Evolutionary conservation across 2,329 filamentous ascomycete species (phyloP), one percentile per base, ranked within the genome.

Genomic region (Clonostachys chloroleuca): DNA sequence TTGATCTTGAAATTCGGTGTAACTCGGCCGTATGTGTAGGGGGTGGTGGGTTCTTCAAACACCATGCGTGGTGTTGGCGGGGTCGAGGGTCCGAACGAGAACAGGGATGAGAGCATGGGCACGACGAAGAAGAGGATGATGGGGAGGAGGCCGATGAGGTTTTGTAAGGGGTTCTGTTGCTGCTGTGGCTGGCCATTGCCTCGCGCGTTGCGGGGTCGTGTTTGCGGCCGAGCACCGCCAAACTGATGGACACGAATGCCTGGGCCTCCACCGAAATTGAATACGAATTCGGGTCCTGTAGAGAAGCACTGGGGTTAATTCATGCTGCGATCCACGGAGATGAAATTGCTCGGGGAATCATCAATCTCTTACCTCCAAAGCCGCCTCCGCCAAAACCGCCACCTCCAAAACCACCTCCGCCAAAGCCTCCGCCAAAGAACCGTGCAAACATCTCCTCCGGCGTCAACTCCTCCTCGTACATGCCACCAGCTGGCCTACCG

Each of bases 391-490:
- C 24, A 30, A 45, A 40, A 41, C 47, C 47, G 40, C 48, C 47
- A 33, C 47, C 47, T 18, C 50, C 47, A 20, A 44, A 44, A 13
- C 87, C 86, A 60, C 89, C 84, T 39, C 87, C 91, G 42, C 89
- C 89, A 73, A 86, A 83, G 43, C 81, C 85, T 40, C 88, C 91
- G 43, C 89, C 89, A 73, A 99, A 99, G 78, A 99, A 99, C 53
- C 92, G 83, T 63, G 92, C 86, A 72, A 99, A 99, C 75, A 99
- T 81, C 68, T 99, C 94, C 67, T 99, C 94, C 0, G 94, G 92
- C 47, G 88, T 95, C 57, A 99, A 89, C 64, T 97, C 92, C 51
- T 94, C 91, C 47, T 94, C 89, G 68, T 87, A 96, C 75, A 85
- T 84, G 14, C 80, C 76, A 30, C 73, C 75, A 36, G 75, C 72